Evolutionary conservation across 2,329 filamentous ascomycete species (phyloP), one percentile per base, ranked within the genome.

Genomic region (Zymoseptoria ardabiliae): DNA sequence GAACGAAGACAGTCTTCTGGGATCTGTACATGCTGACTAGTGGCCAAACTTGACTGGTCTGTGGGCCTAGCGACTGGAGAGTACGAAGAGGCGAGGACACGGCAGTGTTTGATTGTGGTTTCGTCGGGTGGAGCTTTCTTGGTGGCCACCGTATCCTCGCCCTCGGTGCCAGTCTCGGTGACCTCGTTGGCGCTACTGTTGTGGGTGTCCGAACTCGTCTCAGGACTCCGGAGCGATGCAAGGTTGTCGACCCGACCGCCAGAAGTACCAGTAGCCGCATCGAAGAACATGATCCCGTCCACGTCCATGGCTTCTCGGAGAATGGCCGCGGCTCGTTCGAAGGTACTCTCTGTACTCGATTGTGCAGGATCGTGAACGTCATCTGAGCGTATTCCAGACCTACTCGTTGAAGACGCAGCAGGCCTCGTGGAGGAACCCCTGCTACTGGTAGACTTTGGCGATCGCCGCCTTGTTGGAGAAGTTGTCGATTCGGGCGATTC

Each of bases 251-350:
- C 57, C 2, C 65, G 55, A 2, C 69, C 69, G 4, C 67, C 70
- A 21, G 68, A 70, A 0, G 62, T 70, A 2, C 66, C 63, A 3
- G 70, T 58, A 1, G 66, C 63, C 0, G 68, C 72, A 61, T 77
- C 76, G 19, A 78, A 60, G 57, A 78, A 77, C 2, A 76, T 68
- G 11, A 81, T 77, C 2, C 79, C 79, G n/a, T 80, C 78, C 3
- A 78, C 76, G 8, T 71, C 71, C 20, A 82, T 69, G n/a, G 78
- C 77, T 58, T 81, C 74, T 1, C 76, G 74, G 3, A 82, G 70
- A 0, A 82, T 63, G 28, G 77, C 74, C 0, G 79, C 78, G 1
- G 81, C 81, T 21, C 79, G 73, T 11, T 72, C 69, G 57, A 82
- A 81, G 2, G 77, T 77, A 61, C 51, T 61, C 10, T 64, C 60